Conservation (phyloP, 192 early-diverging fungal species). For the Pilobolus umbonatus region DNA sequence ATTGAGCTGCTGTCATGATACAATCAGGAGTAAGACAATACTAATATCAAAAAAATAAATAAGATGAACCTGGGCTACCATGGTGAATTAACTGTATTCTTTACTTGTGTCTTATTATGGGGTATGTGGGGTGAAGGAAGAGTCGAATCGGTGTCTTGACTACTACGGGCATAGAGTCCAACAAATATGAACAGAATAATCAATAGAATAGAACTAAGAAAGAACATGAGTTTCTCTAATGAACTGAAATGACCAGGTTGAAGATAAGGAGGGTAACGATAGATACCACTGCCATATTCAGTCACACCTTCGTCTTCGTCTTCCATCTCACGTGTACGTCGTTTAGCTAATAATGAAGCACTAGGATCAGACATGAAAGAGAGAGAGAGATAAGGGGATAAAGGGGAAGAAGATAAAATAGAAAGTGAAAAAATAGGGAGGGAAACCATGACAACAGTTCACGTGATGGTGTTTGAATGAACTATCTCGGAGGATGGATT, state of each 20-base stretch:
- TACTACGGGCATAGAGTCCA: conserved; percentile 28
- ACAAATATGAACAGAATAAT: conserved; percentile 29
- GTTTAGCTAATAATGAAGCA: too few species aligned
- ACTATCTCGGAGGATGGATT: too few species aligned
- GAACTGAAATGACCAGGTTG: conserved; percentile 31
- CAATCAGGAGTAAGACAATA: conserved; percentile 52
- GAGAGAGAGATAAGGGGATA: too few species aligned
- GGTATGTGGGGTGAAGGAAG: conserved; percentile 1
- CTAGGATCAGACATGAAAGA: too few species aligned
- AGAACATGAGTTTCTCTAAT: conserved; percentile 33
- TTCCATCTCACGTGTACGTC: not conserved
- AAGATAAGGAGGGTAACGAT: conserved; percentile 25
- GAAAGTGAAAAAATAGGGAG: too few species aligned
- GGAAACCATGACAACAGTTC: too few species aligned
- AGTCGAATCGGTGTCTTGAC: conserved; percentile 10
- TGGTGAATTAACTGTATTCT: too few species aligned
- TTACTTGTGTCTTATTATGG: conserved; percentile 12
- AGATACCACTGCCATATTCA: conserved; percentile 23
- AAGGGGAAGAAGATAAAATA: too few species aligned
- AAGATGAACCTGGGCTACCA: too few species aligned
- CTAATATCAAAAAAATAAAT: not conserved
- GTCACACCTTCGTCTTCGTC: conserved; percentile 9
- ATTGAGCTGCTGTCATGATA: conserved; percentile 53
- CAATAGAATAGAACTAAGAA: conserved; percentile 18
- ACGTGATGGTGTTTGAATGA: too few species aligned